Conservation (phyloP, 1,284 basidiomycete genomes). For the Meira miltonrushii region DNA sequence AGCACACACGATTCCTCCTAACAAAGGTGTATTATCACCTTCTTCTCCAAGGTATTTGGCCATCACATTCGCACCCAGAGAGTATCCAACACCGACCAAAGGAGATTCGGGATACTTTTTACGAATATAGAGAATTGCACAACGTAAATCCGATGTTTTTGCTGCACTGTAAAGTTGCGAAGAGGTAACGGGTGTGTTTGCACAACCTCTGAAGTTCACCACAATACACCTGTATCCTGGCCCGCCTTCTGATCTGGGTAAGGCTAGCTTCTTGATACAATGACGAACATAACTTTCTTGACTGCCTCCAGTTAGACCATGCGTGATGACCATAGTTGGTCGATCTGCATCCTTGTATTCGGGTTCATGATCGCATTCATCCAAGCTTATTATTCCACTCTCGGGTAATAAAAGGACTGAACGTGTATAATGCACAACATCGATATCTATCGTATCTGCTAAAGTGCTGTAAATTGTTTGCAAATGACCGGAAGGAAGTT, state of each 20-base stretch:
- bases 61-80: slow-evolving; percentile 85
- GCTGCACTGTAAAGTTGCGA: slow-evolving; percentile 73
- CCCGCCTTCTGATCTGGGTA: slow-evolving; percentile 29
- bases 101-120: slow-evolving; percentile 71
- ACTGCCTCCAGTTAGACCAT: slow-evolving; percentile 50
- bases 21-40: slow-evolving; percentile 68
- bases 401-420: slow-evolving; percentile 44
- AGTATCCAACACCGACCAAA: slow-evolving; percentile 83
- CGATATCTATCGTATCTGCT: slow-evolving; percentile 31
- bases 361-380: slow-evolving; percentile 13
- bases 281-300: slow-evolving; percentile 49
- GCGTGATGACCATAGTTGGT: slow-evolving; percentile 42
- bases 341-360: slow-evolving; percentile 14
- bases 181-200: slow-evolving; percentile 68
- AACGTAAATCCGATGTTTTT: slow-evolving; percentile 77
- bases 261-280: slow-evolving; percentile 37
- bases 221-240: slow-evolving; percentile 61
- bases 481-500: slow-evolving; percentile 39
- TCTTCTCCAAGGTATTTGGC: slow-evolving; percentile 88
- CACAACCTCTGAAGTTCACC: slow-evolving; percentile 76
- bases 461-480: slow-evolving; percentile 47
- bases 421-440: slow-evolving; percentile 41
- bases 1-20: slow-evolving; percentile 66
- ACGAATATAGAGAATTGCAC: slow-evolving; percentile 72
- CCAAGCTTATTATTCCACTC: slow-evolving; percentile 44